phyloP scores from a whole-genome alignment of 78 protist genomes.

The Dictyostelium intermedium region DNA sequence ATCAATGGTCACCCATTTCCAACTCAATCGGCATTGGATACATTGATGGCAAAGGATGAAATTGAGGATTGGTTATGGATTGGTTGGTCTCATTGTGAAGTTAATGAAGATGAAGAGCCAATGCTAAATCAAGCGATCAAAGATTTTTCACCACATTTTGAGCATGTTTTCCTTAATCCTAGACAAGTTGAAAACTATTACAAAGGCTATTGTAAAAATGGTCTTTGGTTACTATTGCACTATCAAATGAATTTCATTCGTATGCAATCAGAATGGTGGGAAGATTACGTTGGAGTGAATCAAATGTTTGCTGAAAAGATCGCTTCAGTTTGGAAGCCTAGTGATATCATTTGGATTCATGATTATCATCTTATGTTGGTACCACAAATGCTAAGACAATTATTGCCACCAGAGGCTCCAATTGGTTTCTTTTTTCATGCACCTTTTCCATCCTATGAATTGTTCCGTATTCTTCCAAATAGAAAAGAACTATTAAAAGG shows the following conservation, averaged over 20 bases:
- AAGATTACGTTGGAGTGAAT: conserved; percentile 71
- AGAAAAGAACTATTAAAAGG: conserved; percentile 84
- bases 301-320: conserved; percentile 64
- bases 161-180: conserved; percentile 51
- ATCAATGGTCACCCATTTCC: conserved; percentile 6
- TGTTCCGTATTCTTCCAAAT: conserved; percentile 90
- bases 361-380: conserved; percentile 94
- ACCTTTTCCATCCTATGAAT: conserved; percentile 93
- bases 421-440: conserved; percentile 95
- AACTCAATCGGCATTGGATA: neutral
- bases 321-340: conserved; percentile 16
- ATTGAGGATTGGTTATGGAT: conserved; percentile 41
- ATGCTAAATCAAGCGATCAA: neutral
- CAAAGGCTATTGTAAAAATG: conserved; percentile 84
- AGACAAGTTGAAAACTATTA: conserved; percentile 41
- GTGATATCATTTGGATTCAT: conserved; percentile 78
- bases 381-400: conserved; percentile 83
- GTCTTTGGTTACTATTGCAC: conserved; percentile 91
- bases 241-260: conserved; percentile 56
- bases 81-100: conserved; percentile 62
- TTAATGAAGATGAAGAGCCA: conserved; percentile 1
- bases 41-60: neutral
- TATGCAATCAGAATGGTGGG: conserved; percentile 56
- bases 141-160: neutral
- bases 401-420: neutral